Conservation (phyloP, 129 eudicot genomes). For the Saposhnikovia divaricata region DNA sequence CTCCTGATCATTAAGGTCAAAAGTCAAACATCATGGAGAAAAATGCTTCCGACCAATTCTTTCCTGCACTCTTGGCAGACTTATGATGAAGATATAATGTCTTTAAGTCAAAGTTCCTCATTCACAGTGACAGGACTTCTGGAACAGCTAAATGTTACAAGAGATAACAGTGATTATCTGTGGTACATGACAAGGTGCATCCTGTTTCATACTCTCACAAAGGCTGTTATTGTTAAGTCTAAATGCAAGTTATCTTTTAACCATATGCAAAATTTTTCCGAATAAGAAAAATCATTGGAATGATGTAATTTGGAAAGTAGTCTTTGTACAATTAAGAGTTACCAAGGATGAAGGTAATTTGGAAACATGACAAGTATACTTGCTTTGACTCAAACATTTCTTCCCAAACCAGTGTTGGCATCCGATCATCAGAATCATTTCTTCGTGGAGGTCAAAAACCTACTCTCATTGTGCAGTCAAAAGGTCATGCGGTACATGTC, state of each 20-base stretch:
- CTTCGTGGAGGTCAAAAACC: constrained; percentile 57
- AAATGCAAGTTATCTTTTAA: background rate
- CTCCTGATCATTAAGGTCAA: constrained; percentile 48
- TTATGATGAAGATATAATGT: constrained; percentile 59
- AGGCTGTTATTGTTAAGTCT: background rate
- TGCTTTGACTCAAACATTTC: constrained; percentile 15
- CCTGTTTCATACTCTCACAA: background rate
- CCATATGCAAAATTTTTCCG: background rate
- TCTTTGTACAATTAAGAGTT: background rate
- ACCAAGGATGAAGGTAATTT: background rate
- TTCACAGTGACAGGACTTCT: constrained; percentile 61
- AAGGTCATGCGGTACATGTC: constrained; percentile 78
- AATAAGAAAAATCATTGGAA: background rate
- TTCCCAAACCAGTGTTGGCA: constrained; percentile 39
- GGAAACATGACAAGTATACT: background rate
- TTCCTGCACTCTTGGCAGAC: constrained; percentile 55
- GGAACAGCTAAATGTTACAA: constrained; percentile 75
- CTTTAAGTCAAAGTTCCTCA: constrained; percentile 34
- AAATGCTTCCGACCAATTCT: constrained; percentile 54
- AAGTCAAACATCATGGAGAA: constrained; percentile 60
- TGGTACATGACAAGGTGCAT: constrained; percentile 88
- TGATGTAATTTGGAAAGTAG: background rate
- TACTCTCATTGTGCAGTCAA: constrained; percentile 54
- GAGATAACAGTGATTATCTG: constrained; percentile 82
- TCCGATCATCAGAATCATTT: constrained; percentile 54